Evolutionary conservation across 176 grass and related monocot species (phyloP), one percentile per base, ranked within the genome.

Genomic region (Miscanthus lutarioriparius): DNA sequence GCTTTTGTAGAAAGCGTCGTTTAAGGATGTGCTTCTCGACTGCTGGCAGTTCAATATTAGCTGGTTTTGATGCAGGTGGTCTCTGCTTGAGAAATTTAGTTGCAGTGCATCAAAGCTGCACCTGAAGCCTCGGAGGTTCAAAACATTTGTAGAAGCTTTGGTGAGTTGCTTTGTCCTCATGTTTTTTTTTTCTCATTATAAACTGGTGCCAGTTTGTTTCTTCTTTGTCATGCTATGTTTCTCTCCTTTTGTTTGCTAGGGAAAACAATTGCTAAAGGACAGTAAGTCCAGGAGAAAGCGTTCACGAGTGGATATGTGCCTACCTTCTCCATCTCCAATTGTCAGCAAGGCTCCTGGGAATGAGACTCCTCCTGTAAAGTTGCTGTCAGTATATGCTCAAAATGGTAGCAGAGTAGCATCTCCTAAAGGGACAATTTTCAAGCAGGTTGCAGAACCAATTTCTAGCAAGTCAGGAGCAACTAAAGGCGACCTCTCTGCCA

Each of bases 81-180:
- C 96, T 79, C 84, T 98, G 82, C 96, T 98, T 19, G 96, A 98
- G 74, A 98, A 98, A 77, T 95, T 90, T 82, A 98, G 93, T 63
- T 98, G 96, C 77, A 98, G 91, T 37, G 91, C 93, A 80, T 98
- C 96, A 43, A 98, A 98, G 70, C 82, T 98, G 61, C 93, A 95
- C 86, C 89, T 95, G 74, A 98, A 98, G 76, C 96, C 96, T 85
- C 86, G 93, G 63, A 98, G 96, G 85, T 98, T 94, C 91, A 98
- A 98, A 86, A 90, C 90, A 92, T 98, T 98, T 85, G 89, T 98
- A 67, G 96, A 98, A 87, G 93, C 96, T 85, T 84, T 98, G 86
- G 95, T 97, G 41, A 36, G 73, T 80, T 85, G 71, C 48, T 87
- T 76, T 76, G 40, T 59, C 61, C 32, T 51, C 80, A 32, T 45